These are phyloP conservation scores for Leishmania lainsoni DNA, from an alignment of 208 protist genomes.

Conservation along the genomic window DNA sequence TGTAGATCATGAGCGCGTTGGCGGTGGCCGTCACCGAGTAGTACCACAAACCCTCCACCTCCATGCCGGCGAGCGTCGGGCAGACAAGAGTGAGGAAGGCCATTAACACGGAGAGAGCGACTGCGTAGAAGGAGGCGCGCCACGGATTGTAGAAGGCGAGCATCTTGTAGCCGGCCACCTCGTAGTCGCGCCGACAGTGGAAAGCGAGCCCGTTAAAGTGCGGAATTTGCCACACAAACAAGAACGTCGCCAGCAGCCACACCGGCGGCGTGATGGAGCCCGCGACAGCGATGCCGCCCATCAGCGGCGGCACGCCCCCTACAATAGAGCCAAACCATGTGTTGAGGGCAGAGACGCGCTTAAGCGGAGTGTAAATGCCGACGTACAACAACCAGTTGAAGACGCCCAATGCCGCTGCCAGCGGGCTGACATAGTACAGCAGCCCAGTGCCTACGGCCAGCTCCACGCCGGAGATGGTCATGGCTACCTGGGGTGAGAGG, in stretches of 20 bases:
- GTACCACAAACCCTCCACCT: conserved; percentile 73
- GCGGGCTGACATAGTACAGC: conserved; percentile 64
- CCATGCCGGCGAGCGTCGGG: conserved; percentile 47
- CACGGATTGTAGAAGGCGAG: conserved; percentile 85
- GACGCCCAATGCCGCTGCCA: conserved; percentile 62
- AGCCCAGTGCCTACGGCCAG: conserved; percentile 69
- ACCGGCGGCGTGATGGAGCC: conserved; percentile 54
- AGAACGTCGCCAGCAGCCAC: conserved; percentile 70
- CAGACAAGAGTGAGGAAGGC: conserved; percentile 62
- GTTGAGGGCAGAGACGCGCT: conserved; percentile 83
- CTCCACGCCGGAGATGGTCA: conserved; percentile 48
- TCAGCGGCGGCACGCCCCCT: conserved; percentile 89
- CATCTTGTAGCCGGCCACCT: conserved; percentile 92
- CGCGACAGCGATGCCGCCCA: conserved; percentile 81
- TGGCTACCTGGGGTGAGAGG: conserved; percentile 53
- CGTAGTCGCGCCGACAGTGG: conserved; percentile 90
- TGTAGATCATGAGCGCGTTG: conserved; percentile 86
- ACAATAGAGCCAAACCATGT: conserved; percentile 93
- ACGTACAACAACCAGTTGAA: conserved; percentile 91
- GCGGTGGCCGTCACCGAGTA: conserved; percentile 57
- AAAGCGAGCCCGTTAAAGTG: conserved; percentile 92
- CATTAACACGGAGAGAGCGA: conserved; percentile 75
- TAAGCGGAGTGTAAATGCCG: conserved; percentile 88
- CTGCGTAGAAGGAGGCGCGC: conserved; percentile 86
- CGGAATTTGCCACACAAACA: conserved; percentile 93